Evolutionary conservation across 2,329 filamentous ascomycete genomes (phyloP).

Genomic region (Teratosphaeria gauchensis): DNA sequence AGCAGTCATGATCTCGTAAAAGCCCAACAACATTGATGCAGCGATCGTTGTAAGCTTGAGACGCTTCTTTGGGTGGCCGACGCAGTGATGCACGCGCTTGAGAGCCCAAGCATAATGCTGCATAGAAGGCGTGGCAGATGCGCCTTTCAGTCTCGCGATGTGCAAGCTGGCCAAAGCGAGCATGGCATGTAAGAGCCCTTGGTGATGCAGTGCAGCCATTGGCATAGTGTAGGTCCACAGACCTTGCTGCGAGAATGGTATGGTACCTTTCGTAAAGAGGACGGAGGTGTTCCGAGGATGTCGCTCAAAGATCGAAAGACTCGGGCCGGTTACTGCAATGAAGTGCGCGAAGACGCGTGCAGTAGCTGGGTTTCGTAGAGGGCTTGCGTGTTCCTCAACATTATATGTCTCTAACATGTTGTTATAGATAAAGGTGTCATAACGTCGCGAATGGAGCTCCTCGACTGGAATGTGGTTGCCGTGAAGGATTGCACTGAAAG

Average conservation of each 20-base stretch:
- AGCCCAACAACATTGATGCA: constrained; percentile 74
- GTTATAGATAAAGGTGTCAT: constrained; percentile 38
- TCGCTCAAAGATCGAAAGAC: constrained; percentile 78
- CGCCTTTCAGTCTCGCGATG: constrained; percentile 69
- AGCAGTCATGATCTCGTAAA: constrained; percentile 89
- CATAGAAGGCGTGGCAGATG: constrained; percentile 67
- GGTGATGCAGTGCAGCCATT: constrained; percentile 70
- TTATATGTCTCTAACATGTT: constrained; percentile 38
- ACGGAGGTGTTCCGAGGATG: constrained; percentile 64
- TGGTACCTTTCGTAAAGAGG: constrained; percentile 51
- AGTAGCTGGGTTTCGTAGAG: constrained; percentile 70
- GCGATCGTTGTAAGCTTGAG: constrained; percentile 75
- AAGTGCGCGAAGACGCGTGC: constrained; percentile 85
- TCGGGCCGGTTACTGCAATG: constrained; percentile 76
- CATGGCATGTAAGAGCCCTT: constrained; percentile 83
- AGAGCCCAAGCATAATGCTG: constrained; percentile 88
- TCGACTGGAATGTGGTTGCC: constrained; percentile 19
- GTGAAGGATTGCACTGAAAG: constrained; percentile 18
- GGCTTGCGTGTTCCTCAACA: constrained; percentile 43
- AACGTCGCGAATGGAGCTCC: constrained; percentile 27
- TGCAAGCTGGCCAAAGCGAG: constrained; percentile 79
- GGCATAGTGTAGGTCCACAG: constrained; percentile 70
- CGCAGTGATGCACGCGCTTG: constrained; percentile 64
- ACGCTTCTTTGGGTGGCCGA: constrained; percentile 58
- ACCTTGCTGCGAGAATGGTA: constrained; percentile 52